Base-by-base conservation (phyloP, 139 green algal genomes). In the Trebouxia sp. region DNA sequence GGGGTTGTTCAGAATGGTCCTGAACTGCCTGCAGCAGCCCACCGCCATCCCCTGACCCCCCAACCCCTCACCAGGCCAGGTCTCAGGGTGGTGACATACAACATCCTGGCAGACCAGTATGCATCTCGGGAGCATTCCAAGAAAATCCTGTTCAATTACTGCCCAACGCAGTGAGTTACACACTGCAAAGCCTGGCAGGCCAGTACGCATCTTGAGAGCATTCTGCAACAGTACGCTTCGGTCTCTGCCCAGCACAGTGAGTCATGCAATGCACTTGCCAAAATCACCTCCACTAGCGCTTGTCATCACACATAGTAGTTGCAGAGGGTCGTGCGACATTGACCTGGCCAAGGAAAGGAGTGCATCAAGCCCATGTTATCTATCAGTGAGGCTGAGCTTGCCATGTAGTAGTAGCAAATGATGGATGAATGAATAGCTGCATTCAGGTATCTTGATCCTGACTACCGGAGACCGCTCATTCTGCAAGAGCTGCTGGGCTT, bases 71-170 rank as follows among this genome's bases (percentile, higher is more conserved):
- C 69, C 9, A 9, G 65, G 0, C 88, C 87, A 0, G 32, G 65
- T 14, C 84, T 98, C 24, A 83, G 94, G 0, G 83, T 96, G 5
- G 78, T 97, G 72, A 95, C 90, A 35, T 98, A 98, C 90, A 98
- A 98, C 91, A 92, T 98, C 67, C 85, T 98, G 72, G 94, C 94
- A 9, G 94, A 97, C 89, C 92, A 97, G 85, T 98, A 98, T 70
- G 91, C 92, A 0, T 85, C 88, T 7, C 92, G 83, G 20, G 83
- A 87, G 24, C 89, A 92, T 30, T 90, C 94, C 17, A 89, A 92
- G 80, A 85, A 89, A 28, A 81, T 92, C 22, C 88, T 97, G 32
- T 97, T 95, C 56, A 67, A 81, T 43, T 90, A 94, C 86, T 95
- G 90, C 83, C 86, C 88, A 24, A 56, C 72, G 4, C 62, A 90